Percentiles rank a stretch among this genome's conserved stretches.
Evolutionary conservation across 805 yeast genomes (phyloP).

Genomic region (Barnettozyma siamensis): DNA sequence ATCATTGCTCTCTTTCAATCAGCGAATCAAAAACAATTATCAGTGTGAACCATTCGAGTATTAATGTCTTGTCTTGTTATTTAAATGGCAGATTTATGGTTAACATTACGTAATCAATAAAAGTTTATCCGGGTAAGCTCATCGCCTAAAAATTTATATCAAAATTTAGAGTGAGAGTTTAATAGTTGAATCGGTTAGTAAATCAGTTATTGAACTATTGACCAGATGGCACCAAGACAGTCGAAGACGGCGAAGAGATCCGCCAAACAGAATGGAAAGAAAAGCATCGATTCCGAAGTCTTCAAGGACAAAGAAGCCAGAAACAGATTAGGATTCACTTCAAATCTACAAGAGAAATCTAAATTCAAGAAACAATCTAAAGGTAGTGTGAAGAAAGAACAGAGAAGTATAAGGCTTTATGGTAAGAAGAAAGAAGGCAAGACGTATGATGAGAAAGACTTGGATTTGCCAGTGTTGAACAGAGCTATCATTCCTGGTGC

Average conservation of each 20-base stretch:
- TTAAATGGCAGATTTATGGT: too few relatives aligned
- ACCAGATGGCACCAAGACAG: conserved; percentile 54
- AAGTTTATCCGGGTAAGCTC: not conserved
- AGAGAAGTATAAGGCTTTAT: conserved; percentile 57
- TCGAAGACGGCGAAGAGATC: conserved; percentile 55
- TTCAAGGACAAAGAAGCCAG: conserved; percentile 61
- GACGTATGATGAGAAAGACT: conserved; percentile 65
- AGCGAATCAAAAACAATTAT: too few relatives aligned
- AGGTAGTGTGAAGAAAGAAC: conserved; percentile 56
- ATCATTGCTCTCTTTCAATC: too few relatives aligned
- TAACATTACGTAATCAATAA: not conserved
- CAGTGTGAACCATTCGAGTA: too few relatives aligned
- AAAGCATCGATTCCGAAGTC: conserved; percentile 62
- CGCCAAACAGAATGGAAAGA: conserved; percentile 44
- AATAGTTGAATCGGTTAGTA: too few relatives aligned
- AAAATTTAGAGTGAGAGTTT: not conserved
- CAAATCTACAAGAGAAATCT: conserved; percentile 46
- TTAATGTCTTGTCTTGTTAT: not conserved
- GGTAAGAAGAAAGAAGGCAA: conserved; percentile 49
- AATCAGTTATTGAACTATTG: not conserved
- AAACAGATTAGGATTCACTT: conserved; percentile 47
- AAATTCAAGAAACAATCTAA: conserved; percentile 44
- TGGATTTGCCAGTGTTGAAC: conserved; percentile 74
- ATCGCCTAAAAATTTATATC: not conserved
- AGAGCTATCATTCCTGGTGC: conserved; percentile 84